Percentiles rank a stretch among this genome's conserved stretches.
Evolutionary conservation across 1,139 yeast genomes (phyloP).

Genomic region (Yamadazyma sp.): DNA sequence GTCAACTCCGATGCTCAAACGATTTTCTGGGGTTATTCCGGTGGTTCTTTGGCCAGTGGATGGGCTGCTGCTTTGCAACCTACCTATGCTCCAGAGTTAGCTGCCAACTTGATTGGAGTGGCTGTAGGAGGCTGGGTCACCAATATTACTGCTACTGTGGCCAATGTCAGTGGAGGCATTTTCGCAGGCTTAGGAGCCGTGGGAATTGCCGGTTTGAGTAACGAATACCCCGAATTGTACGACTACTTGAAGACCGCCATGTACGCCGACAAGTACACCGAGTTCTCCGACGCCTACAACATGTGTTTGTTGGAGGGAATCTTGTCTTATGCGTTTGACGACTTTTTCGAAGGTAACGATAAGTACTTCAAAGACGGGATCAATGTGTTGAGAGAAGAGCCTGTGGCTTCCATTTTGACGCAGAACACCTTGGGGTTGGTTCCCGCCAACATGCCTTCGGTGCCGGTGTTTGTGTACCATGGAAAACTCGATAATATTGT

Average conservation of each 20-base stretch:
- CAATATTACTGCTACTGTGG: slow-evolving; percentile 24
- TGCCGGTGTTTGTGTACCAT: slow-evolving; percentile 37
- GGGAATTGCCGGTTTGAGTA: slow-evolving; percentile 28
- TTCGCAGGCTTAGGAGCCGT: slow-evolving; percentile 30
- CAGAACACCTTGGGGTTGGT: slow-evolving; percentile 24
- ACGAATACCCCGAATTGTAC: slow-evolving; percentile 25
- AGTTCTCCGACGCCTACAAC: slow-evolving; percentile 16
- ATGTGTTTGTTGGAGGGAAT: slow-evolving; percentile 17
- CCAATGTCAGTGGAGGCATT: slow-evolving; percentile 22
- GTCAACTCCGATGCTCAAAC: slow-evolving; percentile 22
- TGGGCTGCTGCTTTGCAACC: slow-evolving; percentile 37
- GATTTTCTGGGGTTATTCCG: slow-evolving; percentile 37
- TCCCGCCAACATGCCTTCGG: slow-evolving; percentile 21
- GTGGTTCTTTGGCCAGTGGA: slow-evolving; percentile 33
- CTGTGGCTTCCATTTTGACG: slow-evolving; percentile 15
- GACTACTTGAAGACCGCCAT: slow-evolving; percentile 10
- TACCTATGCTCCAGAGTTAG: slow-evolving; percentile 31
- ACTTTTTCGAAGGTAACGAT: slow-evolving; percentile 17
- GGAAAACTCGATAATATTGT: slow-evolving; percentile 29
- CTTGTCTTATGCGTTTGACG: slow-evolving; percentile 13
- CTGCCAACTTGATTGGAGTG: slow-evolving; percentile 24
- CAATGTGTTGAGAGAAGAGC: slow-evolving; percentile 16
- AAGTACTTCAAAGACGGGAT: slow-evolving; percentile 19
- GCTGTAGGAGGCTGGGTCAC: slow-evolving; percentile 39
- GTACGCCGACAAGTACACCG: slow-evolving; percentile 14